Base-by-base conservation (phyloP, 345 rosid genomes). In the Linum trigynum region DNA sequence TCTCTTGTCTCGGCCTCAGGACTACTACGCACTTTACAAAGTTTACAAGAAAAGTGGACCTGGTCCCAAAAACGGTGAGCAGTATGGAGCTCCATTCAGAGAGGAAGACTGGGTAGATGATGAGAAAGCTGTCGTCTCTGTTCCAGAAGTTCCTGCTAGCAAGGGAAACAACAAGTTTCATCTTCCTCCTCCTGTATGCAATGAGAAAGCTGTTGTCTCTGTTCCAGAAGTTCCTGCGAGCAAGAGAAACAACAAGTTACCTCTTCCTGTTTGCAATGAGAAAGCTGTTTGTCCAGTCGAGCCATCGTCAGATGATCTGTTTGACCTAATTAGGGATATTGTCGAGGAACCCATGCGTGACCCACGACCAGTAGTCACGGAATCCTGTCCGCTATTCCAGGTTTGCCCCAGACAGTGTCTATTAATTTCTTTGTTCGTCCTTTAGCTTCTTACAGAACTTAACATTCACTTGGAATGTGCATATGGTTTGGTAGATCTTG, bases 11-110 rank as follows among this genome's bases (percentile, higher is more conserved):
- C 32, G 32, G 36, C 74, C 65, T 69, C 77, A 84, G 83, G 92
- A 84, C 57, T 82, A 78, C 76, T 92, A 71, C 75, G 94, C 86
- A 58, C 90, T 92, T 67, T 87, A 86, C 71, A 92, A 92, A 79
- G 76, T 82, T 63, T 92, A 37, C 71, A 92, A 90, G 72, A 92
- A 92, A 63, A 92, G 97, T 67, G 98, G 98, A 59, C 82, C 91
- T 77, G 97, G 98, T 69, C 98, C 98, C 5, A 90, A 92, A 76
- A 90, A 92, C 16, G 98, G 98, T 65, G 97, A 85, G 79, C 97
- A 92, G 61, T 92, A 92, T 67, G 96, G 98, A 23, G 98, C 98
- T 40, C 96, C 91, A 7, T 92, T 92, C 65, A 72, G 73, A 65
- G 98, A 92, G 72, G 97, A 92, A 78, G 97, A 77, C 5, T 92